Evolutionary conservation across 2,329 filamentous ascomycete species (phyloP).

Genomic region (Fusarium lyarnte): DNA sequence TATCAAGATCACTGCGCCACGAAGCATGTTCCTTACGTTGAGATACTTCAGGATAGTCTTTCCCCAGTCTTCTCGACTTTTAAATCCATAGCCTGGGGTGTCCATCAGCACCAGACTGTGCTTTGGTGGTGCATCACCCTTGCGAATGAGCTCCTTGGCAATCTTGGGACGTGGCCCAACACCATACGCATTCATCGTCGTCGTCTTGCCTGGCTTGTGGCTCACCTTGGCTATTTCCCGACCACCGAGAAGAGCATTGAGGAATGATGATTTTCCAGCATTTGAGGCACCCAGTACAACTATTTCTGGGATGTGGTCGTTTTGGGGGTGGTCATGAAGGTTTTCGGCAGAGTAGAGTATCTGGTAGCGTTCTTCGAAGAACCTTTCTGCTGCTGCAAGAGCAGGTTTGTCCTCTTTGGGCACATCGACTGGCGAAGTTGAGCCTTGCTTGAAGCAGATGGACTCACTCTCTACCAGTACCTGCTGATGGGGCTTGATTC

Average conservation of each 20-base stretch:
- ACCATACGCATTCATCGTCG: conserved; percentile 65
- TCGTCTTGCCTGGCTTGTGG: conserved; percentile 62
- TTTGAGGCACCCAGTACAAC: conserved; percentile 88
- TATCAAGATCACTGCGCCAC: conserved; percentile 63
- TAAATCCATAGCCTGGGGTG: conserved; percentile 62
- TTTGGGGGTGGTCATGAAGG: conserved; percentile 60
- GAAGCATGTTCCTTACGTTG: conserved; percentile 55
- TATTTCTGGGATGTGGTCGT: conserved; percentile 67
- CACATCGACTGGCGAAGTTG: conserved; percentile 16
- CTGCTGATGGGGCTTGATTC: conserved; percentile 36
- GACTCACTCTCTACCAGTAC: conserved; percentile 34
- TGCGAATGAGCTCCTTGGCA: conserved; percentile 40
- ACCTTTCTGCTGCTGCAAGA: conserved; percentile 44
- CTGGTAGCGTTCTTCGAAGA: conserved; percentile 45
- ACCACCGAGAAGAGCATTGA: conserved; percentile 78
- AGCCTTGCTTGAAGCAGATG: conserved; percentile 29
- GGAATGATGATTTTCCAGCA: conserved; percentile 87
- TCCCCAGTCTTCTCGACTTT: conserved; percentile 61
- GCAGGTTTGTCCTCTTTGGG: conserved; percentile 38
- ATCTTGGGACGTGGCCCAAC: conserved; percentile 56
- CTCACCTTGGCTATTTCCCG: conserved; percentile 59
- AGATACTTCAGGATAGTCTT: conserved; percentile 62
- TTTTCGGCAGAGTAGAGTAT: conserved; percentile 62
- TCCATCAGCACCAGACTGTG: conserved; percentile 62
- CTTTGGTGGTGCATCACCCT: conserved; percentile 53